Conservation (phyloP, 1,284 basidiomycete species). For the Ceratobasidium theobromae region DNA sequence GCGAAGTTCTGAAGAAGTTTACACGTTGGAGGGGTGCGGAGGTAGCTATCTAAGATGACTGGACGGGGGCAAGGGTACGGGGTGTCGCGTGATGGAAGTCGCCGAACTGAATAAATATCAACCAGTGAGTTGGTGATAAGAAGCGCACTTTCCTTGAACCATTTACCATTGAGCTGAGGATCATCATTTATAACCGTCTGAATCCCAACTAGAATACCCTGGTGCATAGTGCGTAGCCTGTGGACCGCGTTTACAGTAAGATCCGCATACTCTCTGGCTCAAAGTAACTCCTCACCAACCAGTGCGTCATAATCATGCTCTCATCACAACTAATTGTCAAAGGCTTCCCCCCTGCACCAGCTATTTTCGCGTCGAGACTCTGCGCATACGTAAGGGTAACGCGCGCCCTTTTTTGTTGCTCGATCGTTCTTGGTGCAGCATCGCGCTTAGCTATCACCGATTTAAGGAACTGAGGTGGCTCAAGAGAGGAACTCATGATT, state of each 20-base stretch:
- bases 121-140: too few relatives aligned
- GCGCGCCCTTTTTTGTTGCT: conserved; percentile 38
- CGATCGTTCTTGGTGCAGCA: conserved; percentile 22
- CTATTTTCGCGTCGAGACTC: conserved; percentile 91
- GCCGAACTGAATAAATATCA: conserved; percentile 62
- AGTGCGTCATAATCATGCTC: conserved; percentile 94
- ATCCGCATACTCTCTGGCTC: not conserved
- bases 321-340: conserved; percentile 82
- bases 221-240: conserved; percentile 87
- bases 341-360: conserved; percentile 71
- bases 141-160: too few relatives aligned
- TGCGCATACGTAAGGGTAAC: conserved; percentile 93
- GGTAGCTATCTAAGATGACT: conserved; percentile 76
- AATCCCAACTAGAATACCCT: conserved; percentile 89
- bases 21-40: conserved; percentile 67
- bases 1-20: conserved; percentile 74
- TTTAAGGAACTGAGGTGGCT: conserved; percentile 41
- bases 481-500: conserved; percentile 20
- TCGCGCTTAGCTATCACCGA: conserved; percentile 39
- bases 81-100: conserved; percentile 50
- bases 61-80: conserved; percentile 67
- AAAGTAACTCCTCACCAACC: conserved; percentile 49
- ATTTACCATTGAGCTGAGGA: conserved; percentile 90
- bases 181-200: conserved; percentile 90
- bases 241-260: conserved; percentile 5